Evolutionary conservation across 2,329 filamentous ascomycete species (phyloP), one percentile per base, ranked within the genome.

Genomic region (Fusarium citri): DNA sequence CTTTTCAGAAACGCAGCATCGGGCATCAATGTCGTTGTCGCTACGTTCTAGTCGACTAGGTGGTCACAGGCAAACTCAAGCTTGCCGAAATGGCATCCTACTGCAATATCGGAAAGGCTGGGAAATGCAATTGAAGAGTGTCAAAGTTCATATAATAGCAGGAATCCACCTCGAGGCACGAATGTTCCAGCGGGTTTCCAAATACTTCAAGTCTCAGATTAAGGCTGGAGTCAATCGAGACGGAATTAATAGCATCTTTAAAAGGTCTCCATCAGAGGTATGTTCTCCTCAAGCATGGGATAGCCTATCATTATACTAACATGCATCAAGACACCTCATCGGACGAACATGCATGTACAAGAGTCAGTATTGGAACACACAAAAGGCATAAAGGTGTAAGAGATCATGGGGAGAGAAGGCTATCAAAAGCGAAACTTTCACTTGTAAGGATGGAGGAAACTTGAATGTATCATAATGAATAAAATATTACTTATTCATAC

Each of bases 11-110:
- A 30, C 12, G 28, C 28, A 30, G 6, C 1, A 30, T 30, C 28
- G 6, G 0, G 0, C 6, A 30, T 30, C 0, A 0, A 30, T 30
- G 12, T 30, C 28, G 0, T 9, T 34, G 8, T 34, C 15, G 8
- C 8, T 10, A 34, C 31, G 15, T 34, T 34, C 4, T 1, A 9
- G 15, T 34, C 30, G 8, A 5, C 30, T 0, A 9, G 16, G 4
- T 0, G 15, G 8, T 0, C 1, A 34, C 15, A 5, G 15, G 15
- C 15, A 34, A 34, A 1, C 8, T 1, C 3, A 8, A 8, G 30
- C 30, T 2, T 16, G 15, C 8, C 4, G 31, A 8, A 34, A 34
- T 34, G 15, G 15, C 2, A 37, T 18, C 9, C 16, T 37, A 0
- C 34, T 37, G 0, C 34, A 11, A 18, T 37, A 37, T 7, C 3